Percentiles rank a stretch among this genome's conserved stretches.
Conservation (phyloP, 2,329 filamentous ascomycete genomes). For the Aspergillus hiratsukae region DNA sequence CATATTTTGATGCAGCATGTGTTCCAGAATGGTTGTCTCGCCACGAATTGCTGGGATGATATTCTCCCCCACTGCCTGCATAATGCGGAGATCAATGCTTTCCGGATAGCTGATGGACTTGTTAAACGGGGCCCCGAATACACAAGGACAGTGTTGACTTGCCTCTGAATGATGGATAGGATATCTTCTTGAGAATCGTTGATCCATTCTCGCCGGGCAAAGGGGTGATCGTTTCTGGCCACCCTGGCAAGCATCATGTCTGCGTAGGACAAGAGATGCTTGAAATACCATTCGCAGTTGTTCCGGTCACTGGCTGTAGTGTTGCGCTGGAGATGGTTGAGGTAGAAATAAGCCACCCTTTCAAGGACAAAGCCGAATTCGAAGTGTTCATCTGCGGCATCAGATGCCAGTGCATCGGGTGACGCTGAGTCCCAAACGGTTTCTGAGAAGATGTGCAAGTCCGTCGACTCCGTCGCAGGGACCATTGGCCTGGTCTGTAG, state of each 20-base stretch:
- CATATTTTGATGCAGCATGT: conserved; percentile 32
- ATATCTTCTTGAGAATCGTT: conserved; percentile 8
- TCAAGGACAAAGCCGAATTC: conserved; percentile 7
- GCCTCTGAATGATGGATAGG: conserved; percentile 8
- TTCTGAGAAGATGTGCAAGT: too few species aligned
- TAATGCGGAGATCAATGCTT: conserved; percentile 8
- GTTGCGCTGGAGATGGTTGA: conserved; percentile 6
- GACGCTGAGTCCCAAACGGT: too few species aligned
- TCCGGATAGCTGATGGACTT: background rate
- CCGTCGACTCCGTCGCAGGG: too few species aligned
- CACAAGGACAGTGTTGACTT: too few species aligned
- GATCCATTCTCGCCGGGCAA: conserved; percentile 9
- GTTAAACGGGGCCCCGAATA: too few species aligned
- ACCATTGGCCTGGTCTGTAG: too few species aligned
- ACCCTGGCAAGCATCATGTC: conserved; percentile 8
- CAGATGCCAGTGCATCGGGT: background rate
- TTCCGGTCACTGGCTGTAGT: background rate
- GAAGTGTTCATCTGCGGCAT: too few species aligned
- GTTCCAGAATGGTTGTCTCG: conserved; percentile 34
- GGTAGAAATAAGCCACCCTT: conserved; percentile 16
- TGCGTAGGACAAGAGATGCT: conserved; percentile 13
- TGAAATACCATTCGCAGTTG: background rate
- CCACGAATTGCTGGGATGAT: conserved; percentile 33
- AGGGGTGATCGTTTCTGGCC: conserved; percentile 6
- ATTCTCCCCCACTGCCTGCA: conserved; percentile 25